A percentile compares a stretch with the other conserved stretches of the same genome.
Evolutionary conservation across 306 rosid species (phyloP).

Genomic region (Quercus wislizeni): DNA sequence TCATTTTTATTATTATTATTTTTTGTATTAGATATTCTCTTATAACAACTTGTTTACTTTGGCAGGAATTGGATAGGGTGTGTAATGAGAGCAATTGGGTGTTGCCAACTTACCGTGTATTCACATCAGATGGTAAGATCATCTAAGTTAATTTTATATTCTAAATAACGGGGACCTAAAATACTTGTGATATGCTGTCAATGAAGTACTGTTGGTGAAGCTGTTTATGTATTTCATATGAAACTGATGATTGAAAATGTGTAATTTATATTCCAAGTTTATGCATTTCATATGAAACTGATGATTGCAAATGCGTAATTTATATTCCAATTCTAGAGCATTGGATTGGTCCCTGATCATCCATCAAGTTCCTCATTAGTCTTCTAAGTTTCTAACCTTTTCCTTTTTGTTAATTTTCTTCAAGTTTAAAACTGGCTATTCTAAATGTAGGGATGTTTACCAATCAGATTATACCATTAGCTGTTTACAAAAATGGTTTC

Average conservation of each 20-base stretch:
- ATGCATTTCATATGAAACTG: too few relatives aligned
- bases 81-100: conserved; percentile 46
- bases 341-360: not conserved
- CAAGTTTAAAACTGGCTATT: not conserved
- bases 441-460: not conserved
- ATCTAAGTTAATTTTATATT: conserved; percentile 10
- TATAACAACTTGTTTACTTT: not conserved
- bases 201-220: not conserved
- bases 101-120: conserved; percentile 45
- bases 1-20: not conserved
- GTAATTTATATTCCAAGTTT: not conserved
- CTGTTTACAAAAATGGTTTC: not conserved
- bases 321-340: not conserved
- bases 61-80: conserved; percentile 47
- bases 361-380: not conserved
- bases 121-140: conserved; percentile 42
- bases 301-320: not conserved
- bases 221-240: not conserved
- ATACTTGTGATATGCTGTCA: not conserved
- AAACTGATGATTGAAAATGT: not conserved
- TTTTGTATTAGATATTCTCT: not conserved
- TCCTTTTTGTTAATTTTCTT: not conserved
- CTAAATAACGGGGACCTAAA: not conserved
- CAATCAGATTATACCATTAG: not conserved
- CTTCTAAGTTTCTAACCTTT: too few relatives aligned